A percentile compares a stretch with the other conserved stretches of the same genome.
Conservation (phyloP, 164 flowering plant species). For the Tetrastigma voinierianum region DNA sequence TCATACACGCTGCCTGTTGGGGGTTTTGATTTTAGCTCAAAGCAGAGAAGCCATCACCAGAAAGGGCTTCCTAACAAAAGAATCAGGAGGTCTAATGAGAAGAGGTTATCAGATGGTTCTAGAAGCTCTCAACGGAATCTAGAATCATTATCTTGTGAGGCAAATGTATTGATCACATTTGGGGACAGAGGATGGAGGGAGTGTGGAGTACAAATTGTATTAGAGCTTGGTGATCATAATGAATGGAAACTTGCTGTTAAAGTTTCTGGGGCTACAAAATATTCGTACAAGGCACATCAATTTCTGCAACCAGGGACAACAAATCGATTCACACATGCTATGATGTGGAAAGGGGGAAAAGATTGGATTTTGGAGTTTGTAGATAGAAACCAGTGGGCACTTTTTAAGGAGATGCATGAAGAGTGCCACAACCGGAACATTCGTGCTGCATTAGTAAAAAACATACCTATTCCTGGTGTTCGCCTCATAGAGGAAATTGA, state of each 20-base stretch:
- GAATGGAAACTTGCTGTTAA: conserved; percentile 90
- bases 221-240: conserved; percentile 71
- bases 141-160: conserved; percentile 62
- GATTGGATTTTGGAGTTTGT: conserved; percentile 95
- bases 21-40: conserved; percentile 49
- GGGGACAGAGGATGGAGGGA: conserved; percentile 93
- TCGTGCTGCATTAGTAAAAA: conserved; percentile 79
- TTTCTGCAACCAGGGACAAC: conserved; percentile 87
- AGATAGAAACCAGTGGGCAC: conserved; percentile 81
- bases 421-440: conserved; percentile 88
- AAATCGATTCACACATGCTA: conserved; percentile 89
- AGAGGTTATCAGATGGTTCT: conserved; percentile 41
- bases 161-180: conserved; percentile 69
- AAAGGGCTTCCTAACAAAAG: conserved; percentile 56
- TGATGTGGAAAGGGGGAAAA: conserved; percentile 99
- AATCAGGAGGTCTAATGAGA: conserved; percentile 58
- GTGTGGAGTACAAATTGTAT: conserved; percentile 61
- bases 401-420: conserved; percentile 94
- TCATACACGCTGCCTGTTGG: conserved; percentile 68
- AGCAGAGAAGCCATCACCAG: conserved; percentile 43
- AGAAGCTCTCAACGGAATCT: conserved; percentile 41
- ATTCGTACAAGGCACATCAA: conserved; percentile 81
- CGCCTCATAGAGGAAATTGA: conserved; percentile 65
- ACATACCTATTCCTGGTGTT: conserved; percentile 97
- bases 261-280: conserved; percentile 57